Conservation (phyloP, 768 basidiomycete species). For the Naganishia vishniacii region DNA sequence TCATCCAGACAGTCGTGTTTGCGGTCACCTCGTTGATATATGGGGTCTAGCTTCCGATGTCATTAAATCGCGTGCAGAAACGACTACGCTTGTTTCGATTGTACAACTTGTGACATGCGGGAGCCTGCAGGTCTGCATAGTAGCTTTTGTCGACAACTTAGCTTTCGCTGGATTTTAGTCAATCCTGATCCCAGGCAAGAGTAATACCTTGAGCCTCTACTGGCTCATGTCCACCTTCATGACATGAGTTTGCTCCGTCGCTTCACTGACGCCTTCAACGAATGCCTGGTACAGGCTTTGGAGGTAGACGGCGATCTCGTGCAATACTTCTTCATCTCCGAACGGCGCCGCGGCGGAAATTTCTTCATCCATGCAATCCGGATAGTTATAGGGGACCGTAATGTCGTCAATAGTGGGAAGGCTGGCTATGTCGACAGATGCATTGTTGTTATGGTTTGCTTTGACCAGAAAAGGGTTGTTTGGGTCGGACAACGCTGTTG, state of each 20-base stretch:
- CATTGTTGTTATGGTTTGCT: background rate
- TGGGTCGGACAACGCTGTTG: background rate
- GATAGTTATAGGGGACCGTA: background rate
- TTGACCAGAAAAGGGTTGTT: background rate
- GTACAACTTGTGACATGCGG: too few species aligned
- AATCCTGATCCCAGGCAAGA: too few species aligned
- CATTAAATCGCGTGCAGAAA: too few species aligned
- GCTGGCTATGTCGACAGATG: background rate
- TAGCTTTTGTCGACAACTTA: too few species aligned
- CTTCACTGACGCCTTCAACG: background rate
- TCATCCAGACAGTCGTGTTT: too few species aligned
- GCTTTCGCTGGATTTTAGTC: too few species aligned
- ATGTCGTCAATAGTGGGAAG: background rate
- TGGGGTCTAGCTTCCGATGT: too few species aligned
- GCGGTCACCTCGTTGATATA: too few species aligned
- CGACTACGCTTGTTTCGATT: too few species aligned
- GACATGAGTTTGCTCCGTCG: background rate
- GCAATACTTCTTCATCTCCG: background rate
- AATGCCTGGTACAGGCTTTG: background rate
- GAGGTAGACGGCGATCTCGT: background rate
- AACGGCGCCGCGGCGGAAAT: too few species aligned
- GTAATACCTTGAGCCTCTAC: too few species aligned
- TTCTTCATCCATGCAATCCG: background rate
- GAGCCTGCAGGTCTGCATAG: too few species aligned
- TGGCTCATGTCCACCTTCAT: background rate